Conservation (phyloP, 164 flowering plant genomes). For the Magnolia sinica region DNA sequence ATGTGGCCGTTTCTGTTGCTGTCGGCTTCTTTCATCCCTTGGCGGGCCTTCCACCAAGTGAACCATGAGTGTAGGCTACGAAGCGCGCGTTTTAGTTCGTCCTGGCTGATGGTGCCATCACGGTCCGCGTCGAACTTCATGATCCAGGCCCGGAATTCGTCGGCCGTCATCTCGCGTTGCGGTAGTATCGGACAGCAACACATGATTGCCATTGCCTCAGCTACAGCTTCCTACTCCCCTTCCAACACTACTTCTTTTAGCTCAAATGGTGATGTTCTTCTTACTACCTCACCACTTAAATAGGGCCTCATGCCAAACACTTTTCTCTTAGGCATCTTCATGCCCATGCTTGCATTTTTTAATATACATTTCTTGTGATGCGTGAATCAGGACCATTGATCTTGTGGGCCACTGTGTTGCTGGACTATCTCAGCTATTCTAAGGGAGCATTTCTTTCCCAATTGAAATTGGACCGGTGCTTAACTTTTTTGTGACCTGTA, state of each 20-base stretch:
- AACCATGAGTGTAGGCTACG: slow-evolving; percentile 12
- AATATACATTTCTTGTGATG: no score
- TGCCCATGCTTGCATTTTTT: not conserved
- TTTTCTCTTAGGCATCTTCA: not conserved
- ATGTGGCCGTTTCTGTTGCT: slow-evolving; percentile 2
- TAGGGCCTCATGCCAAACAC: not conserved
- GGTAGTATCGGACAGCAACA: slow-evolving; percentile 5
- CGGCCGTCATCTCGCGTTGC: slow-evolving; percentile 8
- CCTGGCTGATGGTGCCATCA: slow-evolving; percentile 6
- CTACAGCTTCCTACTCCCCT: not conserved
- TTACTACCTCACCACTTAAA: not conserved
- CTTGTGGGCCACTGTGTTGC: no score
- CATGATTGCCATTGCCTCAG: slow-evolving; percentile 12
- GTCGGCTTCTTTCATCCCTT: slow-evolving; percentile 12
- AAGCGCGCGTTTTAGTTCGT: slow-evolving; percentile 8
- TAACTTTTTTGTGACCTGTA: no score
- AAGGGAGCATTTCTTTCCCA: no score
- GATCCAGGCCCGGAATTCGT: slow-evolving; percentile 14
- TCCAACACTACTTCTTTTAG: not conserved
- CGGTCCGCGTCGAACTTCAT: slow-evolving; percentile 13
- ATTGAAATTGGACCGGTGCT: no score
- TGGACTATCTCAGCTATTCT: no score
- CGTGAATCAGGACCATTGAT: no score
- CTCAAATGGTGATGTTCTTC: not conserved
- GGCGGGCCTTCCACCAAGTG: slow-evolving; percentile 11